phyloP scores from a whole-genome alignment of 768 basidiomycete species.

The Rhizopogon vesiculosus region DNA sequence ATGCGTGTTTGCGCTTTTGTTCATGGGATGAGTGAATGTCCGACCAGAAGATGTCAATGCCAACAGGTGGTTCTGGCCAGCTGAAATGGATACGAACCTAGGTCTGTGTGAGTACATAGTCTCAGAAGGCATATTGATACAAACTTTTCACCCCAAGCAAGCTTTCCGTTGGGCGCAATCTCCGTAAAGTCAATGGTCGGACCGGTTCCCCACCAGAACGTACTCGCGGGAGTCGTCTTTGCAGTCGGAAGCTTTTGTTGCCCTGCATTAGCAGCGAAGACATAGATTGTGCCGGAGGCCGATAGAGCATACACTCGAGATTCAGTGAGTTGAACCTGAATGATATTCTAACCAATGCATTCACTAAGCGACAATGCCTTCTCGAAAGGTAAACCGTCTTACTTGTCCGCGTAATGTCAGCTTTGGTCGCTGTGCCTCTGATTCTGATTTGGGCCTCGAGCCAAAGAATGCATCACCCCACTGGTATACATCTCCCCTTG shows the following conservation, averaged over 20 bases:
- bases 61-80: constrained; percentile 70
- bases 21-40: constrained; percentile 73
- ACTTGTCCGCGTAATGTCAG: constrained; percentile 66
- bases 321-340: constrained; percentile 54
- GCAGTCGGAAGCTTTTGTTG: constrained; percentile 41
- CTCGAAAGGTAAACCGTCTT: constrained; percentile 4
- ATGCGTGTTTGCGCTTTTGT: constrained; percentile 68
- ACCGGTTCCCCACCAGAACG: constrained; percentile 56
- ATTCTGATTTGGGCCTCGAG: constrained; percentile 13
- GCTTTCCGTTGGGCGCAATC: constrained; percentile 48
- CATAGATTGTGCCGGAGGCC: constrained; percentile 69
- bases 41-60: constrained; percentile 69
- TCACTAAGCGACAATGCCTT: background rate
- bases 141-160: constrained; percentile 68
- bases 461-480: constrained; percentile 71
- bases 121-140: constrained; percentile 7
- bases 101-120: constrained; percentile 5
- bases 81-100: constrained; percentile 71
- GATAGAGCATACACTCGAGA: constrained; percentile 75
- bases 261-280: constrained; percentile 47
- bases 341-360: constrained; percentile 52
- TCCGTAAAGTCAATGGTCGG: constrained; percentile 53
- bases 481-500: constrained; percentile 76
- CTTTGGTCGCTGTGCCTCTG: constrained; percentile 33
- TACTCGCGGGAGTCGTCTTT: constrained; percentile 36